Evolutionary conservation across 495 filamentous ascomycete species (phyloP).

Genomic region (Penicillium riverlandense): DNA sequence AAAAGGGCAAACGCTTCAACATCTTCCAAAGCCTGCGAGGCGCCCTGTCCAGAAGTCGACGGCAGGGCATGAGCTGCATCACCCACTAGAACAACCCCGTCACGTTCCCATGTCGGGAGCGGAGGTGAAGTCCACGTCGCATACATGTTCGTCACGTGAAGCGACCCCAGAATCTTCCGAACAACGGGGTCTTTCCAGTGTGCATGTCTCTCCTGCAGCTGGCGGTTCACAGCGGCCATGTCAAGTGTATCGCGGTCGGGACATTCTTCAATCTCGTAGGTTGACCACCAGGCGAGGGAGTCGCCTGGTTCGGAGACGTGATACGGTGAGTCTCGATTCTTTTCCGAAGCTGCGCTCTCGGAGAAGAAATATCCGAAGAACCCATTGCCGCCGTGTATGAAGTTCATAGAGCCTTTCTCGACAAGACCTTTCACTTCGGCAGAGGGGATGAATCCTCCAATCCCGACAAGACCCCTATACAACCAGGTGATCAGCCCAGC

Average conservation of each 20-base stretch:
- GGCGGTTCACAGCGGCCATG: slow-evolving; percentile 25
- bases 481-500: not conserved
- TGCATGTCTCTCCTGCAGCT: slow-evolving; percentile 38
- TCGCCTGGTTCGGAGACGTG: slow-evolving; percentile 27
- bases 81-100: slow-evolving; percentile 32
- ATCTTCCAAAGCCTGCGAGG: slow-evolving; percentile 43
- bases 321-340: slow-evolving; percentile 17
- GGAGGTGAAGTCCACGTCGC: slow-evolving; percentile 45
- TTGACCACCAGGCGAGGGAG: slow-evolving; percentile 42
- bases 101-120: slow-evolving; percentile 40
- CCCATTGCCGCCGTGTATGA: slow-evolving; percentile 45
- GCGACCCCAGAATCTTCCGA: slow-evolving; percentile 31
- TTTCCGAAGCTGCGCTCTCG: slow-evolving; percentile 9
- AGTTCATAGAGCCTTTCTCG: slow-evolving; percentile 40
- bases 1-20: slow-evolving; percentile 29
- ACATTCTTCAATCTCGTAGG: slow-evolving; percentile 30
- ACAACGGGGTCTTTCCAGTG: slow-evolving; percentile 46
- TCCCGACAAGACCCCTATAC: slow-evolving; percentile 39
- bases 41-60: slow-evolving; percentile 38
- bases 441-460: slow-evolving; percentile 45
- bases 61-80: slow-evolving; percentile 46
- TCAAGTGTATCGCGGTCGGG: slow-evolving; percentile 32
- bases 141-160: slow-evolving; percentile 40
- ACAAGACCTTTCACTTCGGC: slow-evolving; percentile 14
- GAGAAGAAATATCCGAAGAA: slow-evolving; percentile 52